phyloP scores from a whole-genome alignment of 306 rosid species.

The Cucumis cinereus region DNA sequence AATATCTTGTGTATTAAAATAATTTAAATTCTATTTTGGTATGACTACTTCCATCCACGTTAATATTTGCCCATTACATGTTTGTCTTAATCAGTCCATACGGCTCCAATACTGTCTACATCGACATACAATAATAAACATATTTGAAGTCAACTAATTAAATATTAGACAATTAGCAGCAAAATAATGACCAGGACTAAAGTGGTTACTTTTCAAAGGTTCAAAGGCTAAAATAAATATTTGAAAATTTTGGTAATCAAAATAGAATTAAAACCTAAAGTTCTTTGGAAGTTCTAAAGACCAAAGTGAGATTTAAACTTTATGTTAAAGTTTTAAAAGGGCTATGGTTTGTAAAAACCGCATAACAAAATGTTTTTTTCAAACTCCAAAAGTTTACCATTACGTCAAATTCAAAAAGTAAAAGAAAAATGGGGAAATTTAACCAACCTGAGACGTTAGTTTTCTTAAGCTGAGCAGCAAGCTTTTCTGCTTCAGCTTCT shows the following conservation, averaged over 20 bases:
- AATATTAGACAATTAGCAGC: background rate
- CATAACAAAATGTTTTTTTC: background rate
- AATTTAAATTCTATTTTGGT: background rate
- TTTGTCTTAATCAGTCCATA: background rate
- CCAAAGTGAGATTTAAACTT: background rate
- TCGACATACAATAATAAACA: background rate
- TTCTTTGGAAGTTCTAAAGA: background rate
- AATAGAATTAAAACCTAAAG: background rate
- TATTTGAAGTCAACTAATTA: background rate
- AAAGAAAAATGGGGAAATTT: background rate
- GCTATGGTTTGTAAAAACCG: background rate
- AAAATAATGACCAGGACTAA: background rate
- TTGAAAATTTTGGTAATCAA: background rate
- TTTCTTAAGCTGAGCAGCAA: conserved; percentile 60
- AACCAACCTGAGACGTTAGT: conserved; percentile 55
- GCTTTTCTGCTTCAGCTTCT: conserved; percentile 52
- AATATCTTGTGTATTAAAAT: background rate
- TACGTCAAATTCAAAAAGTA: background rate
- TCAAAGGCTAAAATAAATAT: background rate
- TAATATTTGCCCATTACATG: background rate
- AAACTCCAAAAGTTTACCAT: background rate
- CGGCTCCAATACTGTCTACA: background rate
- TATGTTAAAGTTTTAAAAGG: background rate
- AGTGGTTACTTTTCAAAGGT: background rate
- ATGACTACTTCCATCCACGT: background rate